Evolutionary conservation across 164 flowering plant species (phyloP).

Genomic region (Brasenia schreberi): DNA sequence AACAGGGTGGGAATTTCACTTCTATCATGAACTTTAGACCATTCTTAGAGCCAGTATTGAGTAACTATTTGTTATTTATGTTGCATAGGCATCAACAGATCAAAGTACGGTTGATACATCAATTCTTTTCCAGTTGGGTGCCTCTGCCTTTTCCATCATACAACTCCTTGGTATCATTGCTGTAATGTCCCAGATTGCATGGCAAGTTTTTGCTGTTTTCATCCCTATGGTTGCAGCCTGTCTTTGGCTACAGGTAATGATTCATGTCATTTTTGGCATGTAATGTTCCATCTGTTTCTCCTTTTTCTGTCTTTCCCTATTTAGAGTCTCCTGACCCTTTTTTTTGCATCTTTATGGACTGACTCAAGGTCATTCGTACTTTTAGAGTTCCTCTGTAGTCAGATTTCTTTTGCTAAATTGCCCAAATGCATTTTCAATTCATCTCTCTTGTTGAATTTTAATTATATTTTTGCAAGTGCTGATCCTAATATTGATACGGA

Average conservation of each 20-base stretch:
- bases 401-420: neutral
- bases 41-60: neutral
- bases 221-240: constrained; percentile 2
- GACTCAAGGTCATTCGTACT: too few species aligned
- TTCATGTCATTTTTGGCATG: neutral
- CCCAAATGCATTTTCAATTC: neutral
- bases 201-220: constrained; percentile 3
- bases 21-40: neutral
- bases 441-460: neutral
- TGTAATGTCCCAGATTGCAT: constrained; percentile 2
- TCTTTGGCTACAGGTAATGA: constrained; percentile 4
- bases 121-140: constrained; percentile 1
- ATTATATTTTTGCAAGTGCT: constrained; percentile 32
- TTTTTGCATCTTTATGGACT: too few species aligned
- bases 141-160: constrained; percentile 2
- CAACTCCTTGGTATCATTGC: constrained; percentile 5
- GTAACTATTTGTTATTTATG: neutral
- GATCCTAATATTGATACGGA: constrained; percentile 10
- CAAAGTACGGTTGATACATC: constrained; percentile 3
- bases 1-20: constrained; percentile 1
- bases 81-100: constrained; percentile 2
- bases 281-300: too few species aligned
- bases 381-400: constrained; percentile 3
- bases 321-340: too few species aligned
- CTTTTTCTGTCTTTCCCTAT: too few species aligned